These are phyloP conservation scores for Cyberlindnera subsufficiens DNA, from an alignment of 805 yeast genomes.

Conservation along the genomic window DNA sequence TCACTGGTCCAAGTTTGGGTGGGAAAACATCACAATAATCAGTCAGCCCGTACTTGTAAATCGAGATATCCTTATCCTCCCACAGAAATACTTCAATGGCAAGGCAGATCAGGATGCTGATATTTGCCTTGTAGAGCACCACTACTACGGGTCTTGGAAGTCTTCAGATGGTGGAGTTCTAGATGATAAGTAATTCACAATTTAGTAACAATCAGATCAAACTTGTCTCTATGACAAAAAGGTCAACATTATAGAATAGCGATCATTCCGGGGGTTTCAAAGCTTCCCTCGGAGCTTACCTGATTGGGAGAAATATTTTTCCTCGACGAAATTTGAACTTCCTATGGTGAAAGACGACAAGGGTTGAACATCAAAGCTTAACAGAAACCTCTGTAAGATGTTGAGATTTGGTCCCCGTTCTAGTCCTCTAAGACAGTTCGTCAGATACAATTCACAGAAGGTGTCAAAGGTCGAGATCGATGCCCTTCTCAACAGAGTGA, in stretches of 20 bases:
- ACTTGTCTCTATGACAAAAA: too few relatives aligned
- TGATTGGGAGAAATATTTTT: too few relatives aligned
- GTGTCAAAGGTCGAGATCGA: slow-evolving; percentile 4
- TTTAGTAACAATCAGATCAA: too few relatives aligned
- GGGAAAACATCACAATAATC: slow-evolving; percentile 19
- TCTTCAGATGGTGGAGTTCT: slow-evolving; percentile 1
- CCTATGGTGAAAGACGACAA: too few relatives aligned
- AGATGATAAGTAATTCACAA: background rate
- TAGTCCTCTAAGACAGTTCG: background rate
- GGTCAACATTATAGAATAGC: too few relatives aligned
- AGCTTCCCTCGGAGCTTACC: too few relatives aligned
- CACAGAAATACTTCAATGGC: slow-evolving; percentile 15
- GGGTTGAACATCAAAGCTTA: too few relatives aligned
- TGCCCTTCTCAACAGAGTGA: slow-evolving; percentile 7
- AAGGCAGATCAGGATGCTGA: slow-evolving; percentile 4
- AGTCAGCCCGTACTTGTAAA: slow-evolving; percentile 12
- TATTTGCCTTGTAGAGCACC: slow-evolving; percentile 10
- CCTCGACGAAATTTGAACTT: too few relatives aligned
- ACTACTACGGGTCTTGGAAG: slow-evolving; percentile 15
- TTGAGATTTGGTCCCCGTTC: too few relatives aligned
- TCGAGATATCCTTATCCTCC: slow-evolving; percentile 15
- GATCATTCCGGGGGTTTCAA: too few relatives aligned
- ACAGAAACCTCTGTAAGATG: too few relatives aligned
- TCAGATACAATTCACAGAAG: background rate
- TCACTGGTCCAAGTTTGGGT: slow-evolving; percentile 12